Conservation (phyloP, 805 yeast genomes). For the Candida chauliodis region DNA sequence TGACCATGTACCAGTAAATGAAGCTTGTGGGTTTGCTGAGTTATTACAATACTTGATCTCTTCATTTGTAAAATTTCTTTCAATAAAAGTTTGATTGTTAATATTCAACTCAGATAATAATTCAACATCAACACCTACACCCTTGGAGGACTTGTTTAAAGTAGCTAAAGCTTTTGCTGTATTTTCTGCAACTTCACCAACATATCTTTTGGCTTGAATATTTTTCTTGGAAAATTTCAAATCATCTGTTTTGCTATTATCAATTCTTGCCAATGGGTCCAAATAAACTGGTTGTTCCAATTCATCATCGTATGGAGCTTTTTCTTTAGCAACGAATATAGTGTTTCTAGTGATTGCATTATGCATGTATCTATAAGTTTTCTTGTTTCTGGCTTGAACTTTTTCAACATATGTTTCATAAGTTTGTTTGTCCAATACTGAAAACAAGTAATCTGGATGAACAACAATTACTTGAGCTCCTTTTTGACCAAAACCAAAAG, state of each 20-base stretch:
- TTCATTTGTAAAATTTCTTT: conserved; percentile 80
- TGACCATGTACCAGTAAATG: conserved; percentile 97
- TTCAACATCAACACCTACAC: conserved; percentile 97
- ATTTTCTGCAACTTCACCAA: conserved; percentile 46
- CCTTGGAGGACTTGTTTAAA: conserved; percentile 57
- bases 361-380: conserved; percentile 92
- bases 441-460: conserved; percentile 91
- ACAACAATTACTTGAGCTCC: conserved; percentile 94
- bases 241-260: conserved; percentile 33
- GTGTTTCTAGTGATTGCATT: conserved; percentile 88
- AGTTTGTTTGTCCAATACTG: conserved; percentile 67
- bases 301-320: conserved; percentile 88
- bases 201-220: conserved; percentile 48
- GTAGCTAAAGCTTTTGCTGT: conserved; percentile 62
- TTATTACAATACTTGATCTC: conserved; percentile 77
- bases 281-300: conserved; percentile 88
- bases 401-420: conserved; percentile 69
- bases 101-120: conserved; percentile 75
- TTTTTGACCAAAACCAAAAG: conserved; percentile 99
- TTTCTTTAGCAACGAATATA: conserved; percentile 87
- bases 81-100: conserved; percentile 86
- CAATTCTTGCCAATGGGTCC: conserved; percentile 89
- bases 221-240: conserved; percentile 47
- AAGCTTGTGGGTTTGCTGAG: conserved; percentile 78
- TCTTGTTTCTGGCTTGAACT: conserved; percentile 79